phyloP scores from a whole-genome alignment of 768 basidiomycete species.

The Udeniomyces megalosporus region DNA sequence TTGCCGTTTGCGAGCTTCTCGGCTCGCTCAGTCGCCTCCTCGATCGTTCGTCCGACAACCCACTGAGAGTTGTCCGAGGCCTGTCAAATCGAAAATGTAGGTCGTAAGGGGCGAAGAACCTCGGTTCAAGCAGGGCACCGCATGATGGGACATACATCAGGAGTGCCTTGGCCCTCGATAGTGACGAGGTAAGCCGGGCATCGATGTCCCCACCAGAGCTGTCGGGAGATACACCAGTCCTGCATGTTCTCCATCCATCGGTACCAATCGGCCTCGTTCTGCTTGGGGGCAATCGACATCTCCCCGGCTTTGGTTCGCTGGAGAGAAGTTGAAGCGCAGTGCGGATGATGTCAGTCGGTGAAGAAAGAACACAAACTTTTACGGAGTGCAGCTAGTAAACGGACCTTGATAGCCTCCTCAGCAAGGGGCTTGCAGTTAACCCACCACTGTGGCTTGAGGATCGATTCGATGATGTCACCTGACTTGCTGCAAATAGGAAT shows the following conservation, averaged over 20 bases:
- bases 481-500: constrained; percentile 95
- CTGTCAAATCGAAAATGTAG: too few species aligned
- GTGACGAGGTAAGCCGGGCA: constrained; percentile 84
- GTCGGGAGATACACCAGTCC: constrained; percentile 98
- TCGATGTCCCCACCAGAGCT: constrained; percentile 98
- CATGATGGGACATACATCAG: constrained; percentile 34
- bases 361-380: too few species aligned
- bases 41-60: constrained; percentile 70
- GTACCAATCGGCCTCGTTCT: constrained; percentile 86
- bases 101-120: too few species aligned
- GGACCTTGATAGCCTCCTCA: constrained; percentile 69
- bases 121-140: too few species aligned
- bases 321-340: neutral
- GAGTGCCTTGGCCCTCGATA: constrained; percentile 56
- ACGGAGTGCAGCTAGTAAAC: neutral
- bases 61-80: constrained; percentile 57
- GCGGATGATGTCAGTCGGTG: neutral
- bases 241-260: constrained; percentile 88
- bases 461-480: constrained; percentile 85
- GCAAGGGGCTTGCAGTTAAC: constrained; percentile 82
- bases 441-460: constrained; percentile 99
- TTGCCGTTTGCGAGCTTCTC: constrained; percentile 45
- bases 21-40: constrained; percentile 62
- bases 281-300: constrained; percentile 61
- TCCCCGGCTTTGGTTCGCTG: constrained; percentile 83